phyloP scores from a whole-genome alignment of 805 yeast species.

The Trichomonascus vanleenenianus region DNA sequence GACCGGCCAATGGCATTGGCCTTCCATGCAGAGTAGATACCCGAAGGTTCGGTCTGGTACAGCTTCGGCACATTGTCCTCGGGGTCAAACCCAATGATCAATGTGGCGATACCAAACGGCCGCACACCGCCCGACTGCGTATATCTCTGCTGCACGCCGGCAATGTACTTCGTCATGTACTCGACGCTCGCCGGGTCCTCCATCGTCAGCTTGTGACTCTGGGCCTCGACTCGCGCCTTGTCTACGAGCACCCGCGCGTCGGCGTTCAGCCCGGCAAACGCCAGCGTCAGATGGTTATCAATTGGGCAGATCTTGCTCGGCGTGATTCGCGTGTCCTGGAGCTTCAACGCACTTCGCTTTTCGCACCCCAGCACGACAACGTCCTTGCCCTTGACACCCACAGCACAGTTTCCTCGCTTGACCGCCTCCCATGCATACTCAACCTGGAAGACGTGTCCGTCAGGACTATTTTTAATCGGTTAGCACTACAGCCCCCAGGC shows the following conservation, averaged over 20 bases:
- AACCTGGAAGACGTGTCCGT: conserved; percentile 98
- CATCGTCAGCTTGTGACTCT: conserved; percentile 84
- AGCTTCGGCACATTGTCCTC: conserved; percentile 73
- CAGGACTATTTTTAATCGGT: conserved; percentile 67
- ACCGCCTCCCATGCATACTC: conserved; percentile 98
- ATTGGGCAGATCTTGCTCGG: conserved; percentile 90
- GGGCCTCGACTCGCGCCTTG: conserved; percentile 94
- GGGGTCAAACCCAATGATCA: conserved; percentile 92
- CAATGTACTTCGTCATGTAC: conserved; percentile 86
- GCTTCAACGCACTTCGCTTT: conserved; percentile 86
- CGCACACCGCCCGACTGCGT: conserved; percentile 98
- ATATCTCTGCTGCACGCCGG: conserved; percentile 96
- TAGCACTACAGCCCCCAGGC: not conserved
- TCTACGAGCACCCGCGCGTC: conserved; percentile 93
- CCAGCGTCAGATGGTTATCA: conserved; percentile 83
- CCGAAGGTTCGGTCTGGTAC: conserved; percentile 95
- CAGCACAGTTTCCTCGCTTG: conserved; percentile 96
- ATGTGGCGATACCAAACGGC: conserved; percentile 93
- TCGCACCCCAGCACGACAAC: conserved; percentile 95
- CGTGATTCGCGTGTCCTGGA: conserved; percentile 94
- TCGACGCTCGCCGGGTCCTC: conserved; percentile 92
- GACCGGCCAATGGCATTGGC: conserved; percentile 96
- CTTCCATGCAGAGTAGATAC: conserved; percentile 95
- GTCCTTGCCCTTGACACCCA: conserved; percentile 86
- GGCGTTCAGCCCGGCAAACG: conserved; percentile 98